Conservation (phyloP, 2,329 filamentous ascomycete species). For the Penicillium paneum region DNA sequence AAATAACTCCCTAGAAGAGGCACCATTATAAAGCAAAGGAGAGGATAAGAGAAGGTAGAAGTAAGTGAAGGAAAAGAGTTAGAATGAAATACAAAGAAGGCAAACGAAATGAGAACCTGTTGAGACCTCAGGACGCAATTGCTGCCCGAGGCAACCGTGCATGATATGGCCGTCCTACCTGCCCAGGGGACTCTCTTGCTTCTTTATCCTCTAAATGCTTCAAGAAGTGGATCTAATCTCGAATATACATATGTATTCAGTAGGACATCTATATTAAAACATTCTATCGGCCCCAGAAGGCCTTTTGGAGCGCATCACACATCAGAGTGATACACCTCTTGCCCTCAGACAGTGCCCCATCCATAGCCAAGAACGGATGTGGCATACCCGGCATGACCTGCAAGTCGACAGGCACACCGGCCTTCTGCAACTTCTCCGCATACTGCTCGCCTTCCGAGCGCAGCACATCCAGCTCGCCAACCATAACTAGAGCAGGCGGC, state of each 20-base stretch:
- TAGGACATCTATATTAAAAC: neutral
- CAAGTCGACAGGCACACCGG: slow-evolving; percentile 50
- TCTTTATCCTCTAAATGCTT: too few relatives aligned
- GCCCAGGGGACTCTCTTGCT: too few relatives aligned
- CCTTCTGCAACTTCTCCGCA: slow-evolving; percentile 46
- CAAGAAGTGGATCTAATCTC: neutral
- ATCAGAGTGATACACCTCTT: slow-evolving; percentile 50
- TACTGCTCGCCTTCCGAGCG: slow-evolving; percentile 54
- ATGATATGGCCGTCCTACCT: too few relatives aligned
- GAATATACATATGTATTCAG: neutral
- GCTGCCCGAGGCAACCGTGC: neutral
- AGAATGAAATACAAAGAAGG: neutral
- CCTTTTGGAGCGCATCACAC: slow-evolving; percentile 37
- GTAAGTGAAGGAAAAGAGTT: neutral
- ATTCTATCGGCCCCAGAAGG: slow-evolving; percentile 33
- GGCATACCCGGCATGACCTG: slow-evolving; percentile 55
- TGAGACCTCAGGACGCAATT: neutral
- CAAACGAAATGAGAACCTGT: neutral
- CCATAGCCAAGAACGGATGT: slow-evolving; percentile 60
- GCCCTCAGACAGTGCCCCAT: slow-evolving; percentile 53
- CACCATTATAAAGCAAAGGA: too few relatives aligned
- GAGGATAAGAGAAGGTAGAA: too few relatives aligned
- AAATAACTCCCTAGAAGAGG: too few relatives aligned
- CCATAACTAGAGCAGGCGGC: slow-evolving; percentile 52
- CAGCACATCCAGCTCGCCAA: slow-evolving; percentile 58